Base-by-base conservation (phyloP, 2,329 filamentous ascomycete species). In the Chaetomium sp. region DNA sequence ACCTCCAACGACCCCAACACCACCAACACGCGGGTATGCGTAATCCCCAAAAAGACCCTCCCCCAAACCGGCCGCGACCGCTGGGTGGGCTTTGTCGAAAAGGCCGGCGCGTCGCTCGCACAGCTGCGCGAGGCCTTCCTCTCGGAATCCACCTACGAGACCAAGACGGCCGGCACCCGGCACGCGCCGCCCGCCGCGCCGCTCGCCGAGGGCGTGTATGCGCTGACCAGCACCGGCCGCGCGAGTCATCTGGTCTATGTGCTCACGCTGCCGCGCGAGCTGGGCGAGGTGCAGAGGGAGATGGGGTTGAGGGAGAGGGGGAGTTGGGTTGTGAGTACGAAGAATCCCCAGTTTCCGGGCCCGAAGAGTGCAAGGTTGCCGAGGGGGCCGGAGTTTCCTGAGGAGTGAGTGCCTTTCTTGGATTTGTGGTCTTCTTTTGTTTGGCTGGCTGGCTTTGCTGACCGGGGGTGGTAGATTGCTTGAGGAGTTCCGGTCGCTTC, bases 11-110 rank as follows among this genome's bases (percentile, higher is more conserved):
- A 77, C 38, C 13, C 38, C 33, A 80, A 85, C 65, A 77, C 76
- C 5, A 80, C 83, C 13, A 90, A 90, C 73, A 89, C 87, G 64
- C 86, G 93, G 16, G 79, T 97, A 4, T 80, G 96, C 59, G 87
- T 89, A 0, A 78, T 97, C 21, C 93, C 93, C 0, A 97, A 97
- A 78, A 97, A 97, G 75, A 85, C 86, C 2, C 85, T 95, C 10
- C 93, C 93, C 0, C 83, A 84, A 60, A 89, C 84, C 23, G 84
- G 85, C 16, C 79, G 78, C 12, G 91, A 96, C 70, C 81, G 86
- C 12, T 93, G 92, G 78, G 89, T 95, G 82, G 86, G 85, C 1
- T 96, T 96, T 75, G 90, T 96, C 1, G 91, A 96, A 74, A 93
- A 93, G 76, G 80, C 86, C 0, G 83, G 85, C 6, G 80, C 82